Evolutionary conservation across 306 rosid genomes (phyloP).

Genomic region (Pyrus betulifolia): DNA sequence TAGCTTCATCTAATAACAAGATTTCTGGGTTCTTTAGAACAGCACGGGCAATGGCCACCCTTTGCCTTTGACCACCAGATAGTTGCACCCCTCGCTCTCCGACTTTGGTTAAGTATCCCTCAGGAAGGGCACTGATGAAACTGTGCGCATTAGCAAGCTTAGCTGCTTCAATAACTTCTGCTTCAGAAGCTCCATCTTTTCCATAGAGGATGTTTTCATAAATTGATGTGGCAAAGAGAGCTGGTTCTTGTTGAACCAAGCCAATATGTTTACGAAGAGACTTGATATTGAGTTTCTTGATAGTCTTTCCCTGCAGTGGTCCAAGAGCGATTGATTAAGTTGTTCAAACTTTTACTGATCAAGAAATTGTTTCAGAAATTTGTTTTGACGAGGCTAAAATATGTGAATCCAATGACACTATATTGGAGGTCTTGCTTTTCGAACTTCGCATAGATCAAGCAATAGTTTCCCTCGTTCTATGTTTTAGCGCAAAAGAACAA

Average conservation of each 20-base stretch:
- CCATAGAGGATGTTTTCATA: slow-evolving; percentile 81
- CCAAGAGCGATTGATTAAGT: not conserved
- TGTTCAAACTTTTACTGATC: not conserved
- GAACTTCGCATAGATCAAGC: not conserved
- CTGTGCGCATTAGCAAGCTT: slow-evolving; percentile 85
- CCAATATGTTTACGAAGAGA: slow-evolving; percentile 83
- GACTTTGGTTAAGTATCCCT: slow-evolving; percentile 87
- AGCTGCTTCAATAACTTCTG: slow-evolving; percentile 83
- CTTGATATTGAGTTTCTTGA: slow-evolving; percentile 57
- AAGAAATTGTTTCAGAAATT: too few species aligned
- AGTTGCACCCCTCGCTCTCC: slow-evolving; percentile 94
- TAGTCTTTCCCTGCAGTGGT: slow-evolving; percentile 70
- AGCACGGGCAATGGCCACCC: slow-evolving; percentile 91
- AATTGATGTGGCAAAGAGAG: slow-evolving; percentile 82
- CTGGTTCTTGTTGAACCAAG: slow-evolving; percentile 93
- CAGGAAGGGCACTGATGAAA: slow-evolving; percentile 81
- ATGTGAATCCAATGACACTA: too few species aligned
- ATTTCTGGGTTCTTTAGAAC: slow-evolving; percentile 80
- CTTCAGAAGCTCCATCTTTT: slow-evolving; percentile 77
- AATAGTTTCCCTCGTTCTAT: not conserved
- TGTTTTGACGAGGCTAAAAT: too few species aligned
- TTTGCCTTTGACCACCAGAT: slow-evolving; percentile 86
- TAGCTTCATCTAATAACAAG: slow-evolving; percentile 79
- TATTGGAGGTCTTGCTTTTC: too few species aligned
- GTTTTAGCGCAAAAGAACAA: not conserved